Conservation (phyloP, 768 basidiomycete species). For the Phlegmacium glaucopus region DNA sequence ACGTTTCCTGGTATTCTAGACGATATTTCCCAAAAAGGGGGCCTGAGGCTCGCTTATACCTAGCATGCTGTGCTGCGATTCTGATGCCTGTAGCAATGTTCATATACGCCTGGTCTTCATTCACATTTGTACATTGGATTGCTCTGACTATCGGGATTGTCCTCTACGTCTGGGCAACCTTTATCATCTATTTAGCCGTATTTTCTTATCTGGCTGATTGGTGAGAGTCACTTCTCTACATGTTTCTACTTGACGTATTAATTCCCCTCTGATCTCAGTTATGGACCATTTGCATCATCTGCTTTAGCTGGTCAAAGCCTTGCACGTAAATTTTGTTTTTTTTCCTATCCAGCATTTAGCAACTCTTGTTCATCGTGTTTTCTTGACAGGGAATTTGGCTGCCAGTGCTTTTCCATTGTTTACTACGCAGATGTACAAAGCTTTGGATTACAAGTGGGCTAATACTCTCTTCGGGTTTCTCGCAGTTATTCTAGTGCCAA, state of each 20-base stretch:
- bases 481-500: conserved; percentile 51
- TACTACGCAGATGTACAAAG: conserved; percentile 53
- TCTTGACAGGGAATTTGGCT: conserved; percentile 41
- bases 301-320: conserved; percentile 68
- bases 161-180: conserved; percentile 47
- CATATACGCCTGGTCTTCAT: conserved; percentile 71
- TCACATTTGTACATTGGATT: conserved; percentile 55
- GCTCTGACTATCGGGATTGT: conserved; percentile 51
- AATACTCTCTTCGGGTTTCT: conserved; percentile 54
- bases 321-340: conserved; percentile 39
- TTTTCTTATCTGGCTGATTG: conserved; percentile 66
- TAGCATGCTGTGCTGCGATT: conserved; percentile 51
- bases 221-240: conserved; percentile 27
- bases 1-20: conserved; percentile 17
- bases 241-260: not conserved
- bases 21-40: conserved; percentile 31
- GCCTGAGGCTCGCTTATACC: conserved; percentile 60
- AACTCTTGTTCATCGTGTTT: not conserved
- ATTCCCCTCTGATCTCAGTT: conserved; percentile 24
- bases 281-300: conserved; percentile 63
- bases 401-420: conserved; percentile 61
- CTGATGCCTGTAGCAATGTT: conserved; percentile 61
- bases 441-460: conserved; percentile 58
- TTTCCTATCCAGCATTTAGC: not conserved
- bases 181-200: conserved; percentile 54